phyloP scores from a whole-genome alignment of 2,329 filamentous ascomycete species.

The Claviceps paspali region DNA sequence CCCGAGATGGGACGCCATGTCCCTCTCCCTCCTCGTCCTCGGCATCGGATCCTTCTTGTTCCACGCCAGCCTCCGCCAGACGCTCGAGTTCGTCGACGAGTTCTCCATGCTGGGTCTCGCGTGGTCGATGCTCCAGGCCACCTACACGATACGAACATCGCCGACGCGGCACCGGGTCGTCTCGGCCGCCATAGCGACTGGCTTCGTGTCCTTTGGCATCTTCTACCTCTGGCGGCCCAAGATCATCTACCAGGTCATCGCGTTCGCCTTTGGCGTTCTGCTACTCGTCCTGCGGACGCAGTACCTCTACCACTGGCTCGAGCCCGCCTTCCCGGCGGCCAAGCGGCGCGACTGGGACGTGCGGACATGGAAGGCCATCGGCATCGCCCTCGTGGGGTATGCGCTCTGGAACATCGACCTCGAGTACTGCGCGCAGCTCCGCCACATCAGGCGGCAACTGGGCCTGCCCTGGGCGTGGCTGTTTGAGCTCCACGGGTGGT shows the following conservation, averaged over 20 bases:
- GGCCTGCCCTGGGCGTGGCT: conserved; percentile 40
- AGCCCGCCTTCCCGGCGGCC: conserved; percentile 14
- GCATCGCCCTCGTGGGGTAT: conserved; percentile 28
- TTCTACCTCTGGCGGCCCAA: conserved; percentile 27
- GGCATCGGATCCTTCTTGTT: conserved; percentile 28
- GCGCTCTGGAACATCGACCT: conserved; percentile 42
- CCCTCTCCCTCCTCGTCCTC: conserved; percentile 23
- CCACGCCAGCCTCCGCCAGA: conserved; percentile 28
- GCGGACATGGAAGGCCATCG: conserved; percentile 15
- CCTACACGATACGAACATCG: conserved; percentile 28
- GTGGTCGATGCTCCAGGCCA: conserved; percentile 34
- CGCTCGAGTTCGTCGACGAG: conserved; percentile 35
- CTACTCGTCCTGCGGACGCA: conserved; percentile 18
- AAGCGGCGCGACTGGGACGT: conserved; percentile 13
- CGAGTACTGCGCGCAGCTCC: conserved; percentile 33
- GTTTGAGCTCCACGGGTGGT: conserved; percentile 48
- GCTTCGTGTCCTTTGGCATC: conserved; percentile 24
- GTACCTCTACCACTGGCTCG: conserved; percentile 19
- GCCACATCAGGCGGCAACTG: conserved; percentile 25
- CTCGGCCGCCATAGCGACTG: conserved; percentile 23
- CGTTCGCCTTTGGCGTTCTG: conserved; percentile 20
- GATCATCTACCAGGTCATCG: conserved; percentile 27
- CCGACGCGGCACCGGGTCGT: conserved; percentile 15
- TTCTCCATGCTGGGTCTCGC: conserved; percentile 42
- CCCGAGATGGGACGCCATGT: conserved; percentile 24